Evolutionary conservation across 108 stramenopile species (phyloP).

Genomic region (Aurantiochytrium sp.): DNA sequence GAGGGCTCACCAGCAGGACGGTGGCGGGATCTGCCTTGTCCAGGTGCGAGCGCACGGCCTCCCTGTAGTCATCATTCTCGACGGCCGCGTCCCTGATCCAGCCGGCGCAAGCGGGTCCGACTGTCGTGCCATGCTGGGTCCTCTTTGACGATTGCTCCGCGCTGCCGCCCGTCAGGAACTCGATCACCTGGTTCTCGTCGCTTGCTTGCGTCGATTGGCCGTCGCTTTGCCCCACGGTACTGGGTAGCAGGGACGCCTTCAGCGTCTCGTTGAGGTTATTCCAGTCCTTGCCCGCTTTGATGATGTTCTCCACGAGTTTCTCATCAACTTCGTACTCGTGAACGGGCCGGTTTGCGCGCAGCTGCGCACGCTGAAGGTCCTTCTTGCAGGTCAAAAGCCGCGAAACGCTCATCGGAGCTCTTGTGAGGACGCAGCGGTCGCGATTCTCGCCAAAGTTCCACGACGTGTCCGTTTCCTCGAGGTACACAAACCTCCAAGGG

Average conservation of each 20-base stretch:
- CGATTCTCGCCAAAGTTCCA: slow-evolving; percentile 32
- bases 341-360: slow-evolving; percentile 19
- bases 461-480: slow-evolving; percentile 14
- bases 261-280: neutral
- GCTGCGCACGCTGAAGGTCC: slow-evolving; percentile 21
- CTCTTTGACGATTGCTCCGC: neutral
- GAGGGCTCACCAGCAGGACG: neutral
- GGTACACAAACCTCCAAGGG: slow-evolving; percentile 22
- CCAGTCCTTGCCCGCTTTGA: neutral
- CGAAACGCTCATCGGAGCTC: neutral
- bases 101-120: too few species aligned
- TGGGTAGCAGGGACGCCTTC: neutral
- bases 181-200: neutral
- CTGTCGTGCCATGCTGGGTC: too few species aligned
- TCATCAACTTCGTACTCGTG: slow-evolving; percentile 18
- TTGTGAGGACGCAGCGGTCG: slow-evolving; percentile 11
- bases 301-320: neutral
- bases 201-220: neutral
- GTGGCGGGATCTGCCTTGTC: neutral
- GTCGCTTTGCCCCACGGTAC: neutral
- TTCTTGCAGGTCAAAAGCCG: slow-evolving; percentile 25
- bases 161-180: neutral
- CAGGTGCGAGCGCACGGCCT: neutral
- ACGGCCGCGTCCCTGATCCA: neutral
- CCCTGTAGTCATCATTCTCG: slow-evolving; percentile 20